Percentiles rank a stretch among this genome's conserved stretches.
Evolutionary conservation across 352 stramenopile genomes (phyloP).

Genomic region (Phytophthora megakarya): DNA sequence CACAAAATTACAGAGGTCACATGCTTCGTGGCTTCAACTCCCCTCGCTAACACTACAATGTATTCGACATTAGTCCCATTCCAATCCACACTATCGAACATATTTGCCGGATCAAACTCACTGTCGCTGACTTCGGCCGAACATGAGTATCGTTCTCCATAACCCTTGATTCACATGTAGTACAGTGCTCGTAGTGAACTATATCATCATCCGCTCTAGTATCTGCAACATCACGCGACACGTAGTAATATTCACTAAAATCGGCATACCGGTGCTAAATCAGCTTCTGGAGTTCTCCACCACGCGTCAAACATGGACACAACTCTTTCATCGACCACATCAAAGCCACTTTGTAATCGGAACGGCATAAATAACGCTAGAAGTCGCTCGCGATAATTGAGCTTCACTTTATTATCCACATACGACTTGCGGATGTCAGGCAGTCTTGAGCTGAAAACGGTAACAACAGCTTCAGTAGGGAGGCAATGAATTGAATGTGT

Average conservation of each 20-base stretch:
- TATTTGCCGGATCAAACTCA: not conserved
- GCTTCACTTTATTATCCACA: not conserved
- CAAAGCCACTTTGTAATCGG: not conserved
- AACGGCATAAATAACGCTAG: not conserved
- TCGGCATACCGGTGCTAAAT: not conserved
- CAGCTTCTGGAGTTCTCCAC: not conserved
- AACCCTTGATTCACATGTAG: not conserved
- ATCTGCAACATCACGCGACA: not conserved
- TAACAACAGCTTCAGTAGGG: not conserved
- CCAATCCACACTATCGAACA: too few species aligned
- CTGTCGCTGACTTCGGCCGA: not conserved
- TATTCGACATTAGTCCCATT: too few species aligned
- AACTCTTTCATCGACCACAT: not conserved
- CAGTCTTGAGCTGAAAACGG: not conserved
- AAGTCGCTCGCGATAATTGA: not conserved
- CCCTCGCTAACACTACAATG: too few species aligned
- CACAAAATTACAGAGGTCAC: too few species aligned
- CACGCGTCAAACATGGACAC: not conserved
- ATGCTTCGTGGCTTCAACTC: too few species aligned
- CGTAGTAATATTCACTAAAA: not conserved
- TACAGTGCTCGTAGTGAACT: not conserved
- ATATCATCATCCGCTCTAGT: not conserved
- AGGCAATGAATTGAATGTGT: not conserved
- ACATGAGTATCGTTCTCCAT: not conserved
- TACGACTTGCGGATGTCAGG: not conserved